Evolutionary conservation across 371 early-diverging fungal species (phyloP).

Genomic region (Mucor plumbeus): DNA sequence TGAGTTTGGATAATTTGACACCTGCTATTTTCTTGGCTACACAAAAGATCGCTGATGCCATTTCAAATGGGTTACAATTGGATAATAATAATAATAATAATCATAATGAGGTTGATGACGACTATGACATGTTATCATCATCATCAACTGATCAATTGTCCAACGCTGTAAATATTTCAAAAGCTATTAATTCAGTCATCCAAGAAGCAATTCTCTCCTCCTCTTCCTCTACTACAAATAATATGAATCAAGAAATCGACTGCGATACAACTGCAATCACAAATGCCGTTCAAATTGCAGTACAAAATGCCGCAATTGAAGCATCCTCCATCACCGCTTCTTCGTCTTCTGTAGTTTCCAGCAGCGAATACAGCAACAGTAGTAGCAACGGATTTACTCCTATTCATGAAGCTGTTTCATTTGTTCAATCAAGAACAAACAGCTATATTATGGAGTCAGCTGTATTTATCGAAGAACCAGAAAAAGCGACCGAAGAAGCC

Average conservation of each 20-base stretch:
- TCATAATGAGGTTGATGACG: not conserved
- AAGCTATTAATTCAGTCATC: not conserved
- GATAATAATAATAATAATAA: not conserved
- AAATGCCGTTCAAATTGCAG: not conserved
- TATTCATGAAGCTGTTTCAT: constrained; percentile 18
- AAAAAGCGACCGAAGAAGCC: not conserved
- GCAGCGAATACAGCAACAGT: not conserved
- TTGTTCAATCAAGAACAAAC: not conserved
- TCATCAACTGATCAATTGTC: constrained; percentile 1
- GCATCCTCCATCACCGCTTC: not conserved
- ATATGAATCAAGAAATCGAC: constrained; percentile 3
- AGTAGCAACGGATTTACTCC: not conserved
- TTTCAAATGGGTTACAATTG: constrained; percentile 1
- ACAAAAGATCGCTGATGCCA: constrained; percentile 13
- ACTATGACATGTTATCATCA: constrained; percentile 6
- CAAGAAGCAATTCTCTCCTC: not conserved
- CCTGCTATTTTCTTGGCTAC: not conserved
- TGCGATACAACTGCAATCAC: constrained; percentile 1
- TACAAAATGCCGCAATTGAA: not conserved
- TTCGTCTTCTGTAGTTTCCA: not conserved
- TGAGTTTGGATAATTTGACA: not conserved
- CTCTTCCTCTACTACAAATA: not conserved
- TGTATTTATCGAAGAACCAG: not conserved
- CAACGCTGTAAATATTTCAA: not conserved
- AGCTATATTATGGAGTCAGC: not conserved